A percentile compares a stretch with the other conserved stretches of the same genome.
Evolutionary conservation across 768 basidiomycete species (phyloP).

Genomic region (Phaffia australis): DNA sequence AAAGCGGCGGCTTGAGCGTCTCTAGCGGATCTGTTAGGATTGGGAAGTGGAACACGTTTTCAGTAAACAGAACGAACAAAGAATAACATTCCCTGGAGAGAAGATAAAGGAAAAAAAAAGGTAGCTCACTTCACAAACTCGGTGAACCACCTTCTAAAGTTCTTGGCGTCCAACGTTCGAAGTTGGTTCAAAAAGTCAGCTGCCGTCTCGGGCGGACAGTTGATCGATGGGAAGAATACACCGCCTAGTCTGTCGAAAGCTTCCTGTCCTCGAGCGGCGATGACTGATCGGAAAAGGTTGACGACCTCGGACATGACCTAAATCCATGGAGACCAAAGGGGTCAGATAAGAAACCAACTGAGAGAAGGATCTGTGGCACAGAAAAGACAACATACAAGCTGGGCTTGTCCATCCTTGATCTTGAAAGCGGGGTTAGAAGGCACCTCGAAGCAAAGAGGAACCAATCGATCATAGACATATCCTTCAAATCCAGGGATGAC

Average conservation of each 20-base stretch:
- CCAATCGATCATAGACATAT: constrained; percentile 75
- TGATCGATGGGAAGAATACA: constrained; percentile 75
- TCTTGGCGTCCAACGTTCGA: constrained; percentile 34
- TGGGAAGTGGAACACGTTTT: neutral
- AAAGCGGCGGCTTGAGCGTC: constrained; percentile 22
- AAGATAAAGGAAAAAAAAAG: neutral
- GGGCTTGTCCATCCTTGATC: constrained; percentile 73
- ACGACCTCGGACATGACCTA: constrained; percentile 86
- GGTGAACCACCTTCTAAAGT: constrained; percentile 36
- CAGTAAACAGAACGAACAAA: neutral
- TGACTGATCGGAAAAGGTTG: constrained; percentile 65
- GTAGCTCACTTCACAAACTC: constrained; percentile 34
- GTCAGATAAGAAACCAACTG: neutral
- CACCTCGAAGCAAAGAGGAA: constrained; percentile 72
- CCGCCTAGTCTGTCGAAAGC: constrained; percentile 66
- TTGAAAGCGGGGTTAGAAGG: constrained; percentile 71
- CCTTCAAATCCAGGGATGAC: constrained; percentile 77
- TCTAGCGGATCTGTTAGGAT: constrained; percentile 16
- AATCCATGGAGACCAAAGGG: neutral
- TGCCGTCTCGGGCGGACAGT: constrained; percentile 69
- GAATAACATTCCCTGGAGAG: neutral
- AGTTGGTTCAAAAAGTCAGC: constrained; percentile 49
- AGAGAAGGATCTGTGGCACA: neutral
- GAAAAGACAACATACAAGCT: constrained; percentile 50
- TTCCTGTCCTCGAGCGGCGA: constrained; percentile 67